phyloP scores from a whole-genome alignment of 768 basidiomycete species.

The Panellus pusillus region DNA sequence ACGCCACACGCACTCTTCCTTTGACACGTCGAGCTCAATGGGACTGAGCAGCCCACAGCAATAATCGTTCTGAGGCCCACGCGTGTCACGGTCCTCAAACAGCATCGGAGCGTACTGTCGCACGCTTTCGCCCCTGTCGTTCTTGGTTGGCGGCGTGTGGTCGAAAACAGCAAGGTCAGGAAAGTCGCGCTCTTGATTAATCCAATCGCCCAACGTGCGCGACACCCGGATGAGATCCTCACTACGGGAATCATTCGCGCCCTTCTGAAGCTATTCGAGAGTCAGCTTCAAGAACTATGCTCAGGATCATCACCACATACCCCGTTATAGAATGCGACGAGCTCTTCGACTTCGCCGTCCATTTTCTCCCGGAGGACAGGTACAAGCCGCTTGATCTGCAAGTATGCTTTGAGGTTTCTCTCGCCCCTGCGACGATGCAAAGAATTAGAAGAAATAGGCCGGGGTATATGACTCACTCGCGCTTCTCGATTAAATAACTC shows the following conservation, averaged over 20 bases:
- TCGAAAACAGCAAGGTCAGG: not conserved
- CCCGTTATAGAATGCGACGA: not conserved
- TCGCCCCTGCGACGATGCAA: constrained; percentile 8
- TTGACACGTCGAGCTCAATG: not conserved
- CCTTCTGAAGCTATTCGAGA: constrained; percentile 13
- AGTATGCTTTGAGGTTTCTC: not conserved
- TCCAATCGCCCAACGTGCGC: not conserved
- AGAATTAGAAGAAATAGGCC: too few relatives aligned
- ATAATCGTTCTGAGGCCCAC: constrained; percentile 6
- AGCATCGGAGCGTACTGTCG: constrained; percentile 1
- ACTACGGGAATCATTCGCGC: constrained; percentile 18
- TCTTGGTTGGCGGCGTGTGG: not conserved
- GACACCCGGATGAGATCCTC: constrained; percentile 2
- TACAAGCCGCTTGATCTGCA: not conserved
- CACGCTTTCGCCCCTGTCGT: not conserved
- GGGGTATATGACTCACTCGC: too few relatives aligned
- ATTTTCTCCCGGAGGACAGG: not conserved
- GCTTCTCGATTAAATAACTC: constrained; percentile 1
- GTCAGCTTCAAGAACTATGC: not conserved
- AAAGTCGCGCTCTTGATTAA: not conserved
- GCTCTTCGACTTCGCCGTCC: not conserved
- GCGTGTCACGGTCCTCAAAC: not conserved
- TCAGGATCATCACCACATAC: not conserved
- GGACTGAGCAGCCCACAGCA: not conserved
- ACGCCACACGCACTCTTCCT: constrained; percentile 1